These are phyloP conservation scores for Arthrinium phaeospermum DNA, from an alignment of 2,329 filamentous ascomycete genomes.

Conservation along the genomic window DNA sequence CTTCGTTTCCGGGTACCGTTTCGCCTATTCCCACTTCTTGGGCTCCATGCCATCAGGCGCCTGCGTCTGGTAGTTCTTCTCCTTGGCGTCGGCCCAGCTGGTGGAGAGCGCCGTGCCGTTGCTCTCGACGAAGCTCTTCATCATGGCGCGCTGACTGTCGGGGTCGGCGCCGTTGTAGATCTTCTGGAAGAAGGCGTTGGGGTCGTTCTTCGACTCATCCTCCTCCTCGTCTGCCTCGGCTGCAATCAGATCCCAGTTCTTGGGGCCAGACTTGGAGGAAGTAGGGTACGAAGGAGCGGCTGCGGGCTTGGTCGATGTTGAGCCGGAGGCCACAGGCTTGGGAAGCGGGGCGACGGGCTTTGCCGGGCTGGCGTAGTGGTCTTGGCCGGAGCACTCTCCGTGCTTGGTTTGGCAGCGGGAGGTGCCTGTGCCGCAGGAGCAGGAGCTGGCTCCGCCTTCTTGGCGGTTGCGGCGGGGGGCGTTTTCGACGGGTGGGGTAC, in stretches of 20 bases:
- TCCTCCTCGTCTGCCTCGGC: slow-evolving; percentile 53
- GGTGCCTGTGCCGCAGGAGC: slow-evolving; percentile 1
- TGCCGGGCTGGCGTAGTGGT: not conserved
- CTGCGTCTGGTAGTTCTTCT: slow-evolving; percentile 71
- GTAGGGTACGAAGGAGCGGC: slow-evolving; percentile 75
- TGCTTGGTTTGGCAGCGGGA: slow-evolving; percentile 22
- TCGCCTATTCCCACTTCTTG: slow-evolving; percentile 65
- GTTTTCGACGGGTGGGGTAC: slow-evolving; percentile 34
- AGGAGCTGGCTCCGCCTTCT: slow-evolving; percentile 9
- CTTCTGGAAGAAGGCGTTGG: slow-evolving; percentile 88
- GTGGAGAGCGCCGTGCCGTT: slow-evolving; percentile 93
- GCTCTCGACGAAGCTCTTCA: slow-evolving; percentile 95
- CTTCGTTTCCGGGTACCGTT: not conserved
- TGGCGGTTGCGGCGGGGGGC: not conserved
- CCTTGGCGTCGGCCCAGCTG: slow-evolving; percentile 83
- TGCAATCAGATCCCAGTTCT: slow-evolving; percentile 88
- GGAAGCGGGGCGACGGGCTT: not conserved
- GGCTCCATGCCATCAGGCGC: slow-evolving; percentile 80
- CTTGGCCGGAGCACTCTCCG: slow-evolving; percentile 45
- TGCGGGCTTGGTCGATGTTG: slow-evolving; percentile 20
- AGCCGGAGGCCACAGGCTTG: not conserved
- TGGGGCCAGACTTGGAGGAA: slow-evolving; percentile 81
- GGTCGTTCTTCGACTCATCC: slow-evolving; percentile 63
- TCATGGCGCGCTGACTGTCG: slow-evolving; percentile 90
- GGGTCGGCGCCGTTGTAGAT: slow-evolving; percentile 78